A percentile compares a stretch with the other conserved stretches of the same genome.
Conservation (phyloP, 768 basidiomycete species). For the Suillus americanus region DNA sequence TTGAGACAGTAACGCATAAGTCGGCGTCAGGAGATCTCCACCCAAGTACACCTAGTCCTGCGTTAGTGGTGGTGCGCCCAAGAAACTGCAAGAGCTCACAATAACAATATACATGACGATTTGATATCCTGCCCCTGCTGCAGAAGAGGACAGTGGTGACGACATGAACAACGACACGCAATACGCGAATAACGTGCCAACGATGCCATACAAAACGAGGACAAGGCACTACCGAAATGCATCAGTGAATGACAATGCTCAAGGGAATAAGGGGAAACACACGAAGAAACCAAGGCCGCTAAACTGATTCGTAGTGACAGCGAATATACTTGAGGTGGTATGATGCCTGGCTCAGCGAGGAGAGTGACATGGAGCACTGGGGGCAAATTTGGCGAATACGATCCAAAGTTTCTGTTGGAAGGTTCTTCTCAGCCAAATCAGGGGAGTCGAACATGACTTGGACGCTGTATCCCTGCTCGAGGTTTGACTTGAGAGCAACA, state of each 20-base stretch:
- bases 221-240: conserved; percentile 57
- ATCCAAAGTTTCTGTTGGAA: conserved; percentile 35
- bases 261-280: conserved; percentile 32
- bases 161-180: conserved; percentile 57
- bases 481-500: conserved; percentile 65
- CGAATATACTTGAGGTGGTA: conserved; percentile 65
- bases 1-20: conserved; percentile 64
- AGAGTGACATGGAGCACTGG: conserved; percentile 38
- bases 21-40: conserved; percentile 69
- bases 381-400: conserved; percentile 47
- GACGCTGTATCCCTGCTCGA: conserved; percentile 73
- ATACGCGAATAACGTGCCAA: conserved; percentile 68
- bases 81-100: conserved; percentile 40
- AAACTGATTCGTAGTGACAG: conserved; percentile 58
- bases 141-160: conserved; percentile 74
- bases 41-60: conserved; percentile 55
- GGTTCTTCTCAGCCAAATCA: conserved; percentile 30
- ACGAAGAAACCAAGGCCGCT: conserved; percentile 62
- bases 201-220: conserved; percentile 67
- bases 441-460: conserved; percentile 47
- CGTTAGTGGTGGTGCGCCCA: not conserved
- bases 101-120: conserved; percentile 70
- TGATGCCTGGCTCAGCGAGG: conserved; percentile 42
- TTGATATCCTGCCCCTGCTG: conserved; percentile 70
- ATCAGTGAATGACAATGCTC: conserved; percentile 6